Conservation (phyloP, 768 basidiomycete genomes). For the Boletus rubroflammeus region DNA sequence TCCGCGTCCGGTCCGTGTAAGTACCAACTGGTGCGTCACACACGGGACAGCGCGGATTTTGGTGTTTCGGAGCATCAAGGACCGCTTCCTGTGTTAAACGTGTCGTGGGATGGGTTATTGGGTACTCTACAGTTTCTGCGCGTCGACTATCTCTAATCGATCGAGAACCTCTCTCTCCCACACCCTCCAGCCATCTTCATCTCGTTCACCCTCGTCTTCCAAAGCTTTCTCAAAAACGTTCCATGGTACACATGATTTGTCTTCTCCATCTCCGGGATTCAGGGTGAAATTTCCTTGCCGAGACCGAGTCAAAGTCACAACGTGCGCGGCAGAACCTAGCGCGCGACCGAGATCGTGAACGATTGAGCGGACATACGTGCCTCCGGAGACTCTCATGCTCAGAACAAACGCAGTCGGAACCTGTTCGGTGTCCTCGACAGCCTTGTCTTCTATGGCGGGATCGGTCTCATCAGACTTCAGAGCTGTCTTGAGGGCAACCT, state of each 20-base stretch:
- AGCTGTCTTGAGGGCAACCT: conserved; percentile 62
- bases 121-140: conserved; percentile 11
- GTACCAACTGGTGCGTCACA: background rate
- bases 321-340: conserved; percentile 86
- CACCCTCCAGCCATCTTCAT: conserved; percentile 62
- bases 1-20: conserved; percentile 11
- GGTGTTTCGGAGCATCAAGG: background rate
- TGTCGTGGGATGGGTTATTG: background rate
- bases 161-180: conserved; percentile 86
- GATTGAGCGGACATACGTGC: conserved; percentile 95
- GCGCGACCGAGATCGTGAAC: conserved; percentile 88
- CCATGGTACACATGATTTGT: conserved; percentile 68
- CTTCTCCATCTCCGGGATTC: conserved; percentile 46
- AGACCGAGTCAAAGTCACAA: conserved; percentile 86
- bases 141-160: conserved; percentile 55
- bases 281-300: conserved; percentile 81
- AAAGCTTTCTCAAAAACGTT: conserved; percentile 64
- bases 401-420: conserved; percentile 78
- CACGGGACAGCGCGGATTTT: background rate
- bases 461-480: conserved; percentile 47
- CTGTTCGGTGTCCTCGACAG: conserved; percentile 33
- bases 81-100: background rate
- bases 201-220: conserved; percentile 47
- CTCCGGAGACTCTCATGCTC: conserved; percentile 90
- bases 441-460: conserved; percentile 33